Base-by-base conservation (phyloP, 2,329 filamentous ascomycete genomes). In the Onygena corvina region DNA sequence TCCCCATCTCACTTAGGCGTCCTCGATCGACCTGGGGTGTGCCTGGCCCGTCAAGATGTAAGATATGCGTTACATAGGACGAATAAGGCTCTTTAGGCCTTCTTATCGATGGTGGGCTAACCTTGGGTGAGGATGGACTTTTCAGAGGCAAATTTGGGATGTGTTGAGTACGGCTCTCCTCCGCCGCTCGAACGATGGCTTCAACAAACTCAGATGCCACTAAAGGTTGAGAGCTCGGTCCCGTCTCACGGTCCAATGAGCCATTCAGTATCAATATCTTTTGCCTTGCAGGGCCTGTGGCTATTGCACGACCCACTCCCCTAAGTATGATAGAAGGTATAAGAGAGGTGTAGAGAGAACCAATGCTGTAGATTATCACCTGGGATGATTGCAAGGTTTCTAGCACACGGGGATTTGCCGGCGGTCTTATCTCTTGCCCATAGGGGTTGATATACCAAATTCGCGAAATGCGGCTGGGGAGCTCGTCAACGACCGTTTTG, bases 361-460 rank as follows among this genome's bases (percentile, higher is more conserved):
- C 92, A 52, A 96, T 93, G 64, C 84, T 89, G 68, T 94, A 96
- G 40, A 96, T 78, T 6, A 95, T 74, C 1, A 80, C 81, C 50
- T 79, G 75, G 0, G 84, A 76, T 1, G 70, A 68, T 12, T 71
- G 69, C 1, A 96, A 64, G 0, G 86, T 79, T 5, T 79, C 75
- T 0, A 94, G 59, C 0, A 90, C 86, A 46, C 86, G 81, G 0
- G 87, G 81, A 59, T 94, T 96, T 1, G 87, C 84, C 0, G 81
- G 76, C 0, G 89, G 85, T 14, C 82, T 79, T 57, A 96, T 95
- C 66, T 95, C 89, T 62, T 95, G 87, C n/a, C 90, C 90, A 64
- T 95, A 96, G 0, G 90, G 90, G 61, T 95, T 96, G 69, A 96
- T 96, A 70, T 96, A 96, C 87, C 88, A 96, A 27, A 96, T 75